Percentiles rank a stretch among this genome's conserved stretches.
These are phyloP conservation scores for Neoascochyta sp. DNA, from an alignment of 2,329 filamentous ascomycete genomes.

Conservation along the genomic window DNA sequence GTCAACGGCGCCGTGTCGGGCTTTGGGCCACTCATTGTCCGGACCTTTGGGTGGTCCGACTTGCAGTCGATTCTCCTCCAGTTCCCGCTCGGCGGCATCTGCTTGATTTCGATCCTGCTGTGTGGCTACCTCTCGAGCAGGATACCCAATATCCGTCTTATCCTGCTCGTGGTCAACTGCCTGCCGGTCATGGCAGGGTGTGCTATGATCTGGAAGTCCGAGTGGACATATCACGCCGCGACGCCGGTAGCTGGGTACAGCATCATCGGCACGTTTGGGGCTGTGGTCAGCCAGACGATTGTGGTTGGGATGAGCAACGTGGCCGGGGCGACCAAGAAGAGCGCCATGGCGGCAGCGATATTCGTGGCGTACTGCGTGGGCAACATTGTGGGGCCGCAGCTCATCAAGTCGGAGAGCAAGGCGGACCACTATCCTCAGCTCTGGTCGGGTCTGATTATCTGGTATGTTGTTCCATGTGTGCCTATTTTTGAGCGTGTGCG, in stretches of 20 bases:
- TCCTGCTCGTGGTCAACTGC: slow-evolving; percentile 63
- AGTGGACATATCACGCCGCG: slow-evolving; percentile 61
- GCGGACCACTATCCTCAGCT: slow-evolving; percentile 65
- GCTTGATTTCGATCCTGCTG: slow-evolving; percentile 61
- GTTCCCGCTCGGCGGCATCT: slow-evolving; percentile 69
- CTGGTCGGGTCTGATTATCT: slow-evolving; percentile 66
- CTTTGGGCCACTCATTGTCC: slow-evolving; percentile 39
- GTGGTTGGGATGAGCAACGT: slow-evolving; percentile 63
- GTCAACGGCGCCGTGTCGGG: slow-evolving; percentile 45
- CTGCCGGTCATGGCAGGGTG: slow-evolving; percentile 72
- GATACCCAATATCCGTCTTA: slow-evolving; percentile 60
- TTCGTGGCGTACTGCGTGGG: slow-evolving; percentile 74
- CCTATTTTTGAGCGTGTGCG: background rate
- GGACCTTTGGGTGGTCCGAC: slow-evolving; percentile 43
- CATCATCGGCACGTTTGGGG: slow-evolving; percentile 69
- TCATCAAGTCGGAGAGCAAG: slow-evolving; percentile 65
- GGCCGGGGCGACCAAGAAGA: slow-evolving; percentile 74
- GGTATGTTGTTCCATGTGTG: slow-evolving; percentile 33
- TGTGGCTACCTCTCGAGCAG: slow-evolving; percentile 62
- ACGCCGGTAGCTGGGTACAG: slow-evolving; percentile 68
- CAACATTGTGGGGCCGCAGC: slow-evolving; percentile 71
- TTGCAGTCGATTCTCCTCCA: slow-evolving; percentile 53
- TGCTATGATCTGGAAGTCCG: slow-evolving; percentile 67
- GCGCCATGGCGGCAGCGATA: slow-evolving; percentile 68
- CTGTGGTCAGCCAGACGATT: slow-evolving; percentile 62